Evolutionary conservation across 495 filamentous ascomycete genomes (phyloP), one percentile per base, ranked within the genome.

Genomic region (Penicillium soppii): DNA sequence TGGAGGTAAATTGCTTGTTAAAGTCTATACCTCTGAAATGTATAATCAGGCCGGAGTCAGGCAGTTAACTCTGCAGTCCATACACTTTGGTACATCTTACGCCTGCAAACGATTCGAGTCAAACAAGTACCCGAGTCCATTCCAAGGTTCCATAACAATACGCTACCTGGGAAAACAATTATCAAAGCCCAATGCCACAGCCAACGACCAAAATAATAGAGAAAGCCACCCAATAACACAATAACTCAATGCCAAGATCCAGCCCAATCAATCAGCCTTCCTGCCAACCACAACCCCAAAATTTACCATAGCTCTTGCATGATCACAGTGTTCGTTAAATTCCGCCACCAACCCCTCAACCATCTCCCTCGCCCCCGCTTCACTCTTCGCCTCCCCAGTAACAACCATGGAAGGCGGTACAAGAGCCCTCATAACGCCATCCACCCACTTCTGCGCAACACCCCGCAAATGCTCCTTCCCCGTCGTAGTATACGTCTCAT

Each of bases 281-380:
- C 52, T 54, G 23, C 39, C 61, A 37, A 61, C 52, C 42, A 54
- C 50, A 44, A 61, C 57, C 16, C 59, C 51, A 43, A 54, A 41
- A 39, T 57, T 61, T 19, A 60, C 49, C 52, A 58, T 26, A 17
- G 57, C 54, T 20, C 53, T 17, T 4, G 57, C 57, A 25, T 42
- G 13, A 23, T 26, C 9, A 42, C 41, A 59, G 42, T 60, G 37
- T 36, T 22, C 32, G 20, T 55, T 52, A 40, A 58, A 57, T 39
- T 58, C 61, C 1, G 22, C 41, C 35, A 56, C 21, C 17, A 71
- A 50, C 16, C 7, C 35, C 5, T 72, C 61, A 22, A 59, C 43
- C 38, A 66, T 23, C 17, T 52, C 47, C 19, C 35, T 43, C 1
- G 52, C 60, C 30, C 50, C 47, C 2, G 36, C 17, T n/a, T 46